Conservation (phyloP, 495 filamentous ascomycete genomes). For the Neurospora sp. region DNA sequence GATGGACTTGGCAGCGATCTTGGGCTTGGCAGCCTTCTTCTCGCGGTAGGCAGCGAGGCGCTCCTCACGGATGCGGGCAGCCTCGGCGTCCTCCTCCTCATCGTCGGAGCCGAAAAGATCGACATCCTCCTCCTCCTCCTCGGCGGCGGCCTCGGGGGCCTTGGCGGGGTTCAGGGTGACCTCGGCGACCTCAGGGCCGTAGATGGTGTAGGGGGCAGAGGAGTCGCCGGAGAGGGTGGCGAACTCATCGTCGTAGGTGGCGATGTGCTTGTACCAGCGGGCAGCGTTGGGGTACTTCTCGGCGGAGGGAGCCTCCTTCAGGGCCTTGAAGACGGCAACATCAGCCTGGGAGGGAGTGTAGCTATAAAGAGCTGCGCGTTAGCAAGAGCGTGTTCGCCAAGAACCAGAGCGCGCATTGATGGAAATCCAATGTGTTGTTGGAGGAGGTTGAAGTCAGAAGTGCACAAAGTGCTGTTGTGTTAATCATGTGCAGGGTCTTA, state of each 20-base stretch:
- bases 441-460: slow-evolving; percentile 53
- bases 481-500: slow-evolving; percentile 95
- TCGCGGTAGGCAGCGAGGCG: slow-evolving; percentile 87
- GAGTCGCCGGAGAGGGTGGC: slow-evolving; percentile 82
- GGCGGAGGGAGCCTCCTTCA: slow-evolving; percentile 63
- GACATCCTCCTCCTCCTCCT: slow-evolving; percentile 62
- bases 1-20: slow-evolving; percentile 87
- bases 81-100: slow-evolving; percentile 87
- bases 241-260: slow-evolving; percentile 84
- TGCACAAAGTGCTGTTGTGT: slow-evolving; percentile 62
- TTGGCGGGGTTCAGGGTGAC: slow-evolving; percentile 75
- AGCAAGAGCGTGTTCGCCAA: slow-evolving; percentile 1
- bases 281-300: slow-evolving; percentile 87
- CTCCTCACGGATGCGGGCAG: slow-evolving; percentile 70
- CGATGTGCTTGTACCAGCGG: slow-evolving; percentile 98
- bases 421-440: background rate
- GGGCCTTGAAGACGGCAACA: slow-evolving; percentile 84
- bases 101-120: slow-evolving; percentile 85
- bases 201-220: slow-evolving; percentile 74
- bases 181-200: slow-evolving; percentile 75
- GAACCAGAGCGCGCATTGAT: background rate
- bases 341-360: slow-evolving; percentile 87
- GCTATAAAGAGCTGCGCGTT: slow-evolving; percentile 36
- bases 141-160: slow-evolving; percentile 52
- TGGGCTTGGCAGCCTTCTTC: slow-evolving; percentile 91